Conservation (phyloP, 768 basidiomycete genomes). For the Tricholoma hemisulphureum region DNA sequence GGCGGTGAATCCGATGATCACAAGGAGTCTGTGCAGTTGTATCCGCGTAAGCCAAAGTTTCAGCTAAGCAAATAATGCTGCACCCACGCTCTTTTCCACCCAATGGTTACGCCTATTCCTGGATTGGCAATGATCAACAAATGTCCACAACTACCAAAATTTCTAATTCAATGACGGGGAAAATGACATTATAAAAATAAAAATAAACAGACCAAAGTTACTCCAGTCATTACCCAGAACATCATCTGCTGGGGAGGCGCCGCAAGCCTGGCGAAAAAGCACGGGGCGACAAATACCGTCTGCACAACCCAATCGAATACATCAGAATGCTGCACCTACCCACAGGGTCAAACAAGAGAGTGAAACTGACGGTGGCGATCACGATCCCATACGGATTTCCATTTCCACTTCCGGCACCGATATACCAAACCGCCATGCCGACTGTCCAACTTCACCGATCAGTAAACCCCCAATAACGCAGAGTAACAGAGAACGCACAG, state of each 20-base stretch:
- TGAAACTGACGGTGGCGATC: conserved; percentile 35
- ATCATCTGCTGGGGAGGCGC: conserved; percentile 33
- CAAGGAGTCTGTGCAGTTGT: conserved; percentile 32
- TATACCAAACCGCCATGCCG: conserved; percentile 45
- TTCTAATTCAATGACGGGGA: background rate
- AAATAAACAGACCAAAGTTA: conserved; percentile 36
- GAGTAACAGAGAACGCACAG: conserved; percentile 19
- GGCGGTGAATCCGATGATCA: conserved; percentile 45
- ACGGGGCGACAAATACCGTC: conserved; percentile 36
- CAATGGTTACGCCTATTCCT: conserved; percentile 37
- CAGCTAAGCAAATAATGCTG: background rate
- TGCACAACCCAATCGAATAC: conserved; percentile 6
- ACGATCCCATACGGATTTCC: conserved; percentile 45
- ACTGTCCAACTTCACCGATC: conserved; percentile 14
- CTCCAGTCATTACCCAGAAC: conserved; percentile 38
- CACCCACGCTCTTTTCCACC: conserved; percentile 44
- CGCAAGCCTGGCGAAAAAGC: conserved; percentile 34
- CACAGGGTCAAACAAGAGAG: background rate
- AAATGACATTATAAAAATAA: background rate
- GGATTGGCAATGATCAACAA: conserved; percentile 24
- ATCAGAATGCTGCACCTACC: too few relatives aligned
- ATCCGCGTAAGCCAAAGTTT: background rate
- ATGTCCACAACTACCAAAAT: conserved; percentile 32
- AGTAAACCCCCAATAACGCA: background rate
- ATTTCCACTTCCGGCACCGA: conserved; percentile 35